These are phyloP conservation scores for Rhodomyrtus tomentosa DNA, from an alignment of 345 rosid genomes.

Conservation along the genomic window DNA sequence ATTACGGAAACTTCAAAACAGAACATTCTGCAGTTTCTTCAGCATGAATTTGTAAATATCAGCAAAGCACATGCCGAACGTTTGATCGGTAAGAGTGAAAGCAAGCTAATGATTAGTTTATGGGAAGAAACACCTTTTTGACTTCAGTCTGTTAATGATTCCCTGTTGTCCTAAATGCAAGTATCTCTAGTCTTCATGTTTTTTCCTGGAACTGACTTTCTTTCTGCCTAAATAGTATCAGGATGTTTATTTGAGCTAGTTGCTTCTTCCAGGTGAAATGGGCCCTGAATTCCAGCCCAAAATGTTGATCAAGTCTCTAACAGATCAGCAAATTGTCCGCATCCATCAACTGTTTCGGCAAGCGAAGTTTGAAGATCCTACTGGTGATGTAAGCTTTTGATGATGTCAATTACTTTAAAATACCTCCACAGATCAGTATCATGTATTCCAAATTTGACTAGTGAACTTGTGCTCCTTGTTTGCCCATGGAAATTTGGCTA, in stretches of 20 bases:
- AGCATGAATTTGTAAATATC: constrained; percentile 90
- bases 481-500: not conserved
- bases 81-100: constrained; percentile 50
- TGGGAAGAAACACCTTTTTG: not conserved
- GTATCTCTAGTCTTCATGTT: not conserved
- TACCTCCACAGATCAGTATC: not conserved
- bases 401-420: not conserved
- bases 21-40: constrained; percentile 82
- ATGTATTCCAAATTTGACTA: not conserved
- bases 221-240: not conserved
- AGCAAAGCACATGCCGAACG: constrained; percentile 72
- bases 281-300: constrained; percentile 82
- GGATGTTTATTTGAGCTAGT: not conserved
- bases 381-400: constrained; percentile 73
- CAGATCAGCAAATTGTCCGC: constrained; percentile 90
- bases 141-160: not conserved
- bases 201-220: not conserved
- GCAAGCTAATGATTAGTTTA: not conserved
- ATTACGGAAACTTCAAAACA: constrained; percentile 82
- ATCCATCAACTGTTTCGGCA: constrained; percentile 97
- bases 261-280: constrained; percentile 65
- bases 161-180: not conserved
- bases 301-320: constrained; percentile 69
- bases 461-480: not conserved
- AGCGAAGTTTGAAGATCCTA: constrained; percentile 95